phyloP scores from a whole-genome alignment of 495 filamentous ascomycete species.

The Aspergillus diversus region DNA sequence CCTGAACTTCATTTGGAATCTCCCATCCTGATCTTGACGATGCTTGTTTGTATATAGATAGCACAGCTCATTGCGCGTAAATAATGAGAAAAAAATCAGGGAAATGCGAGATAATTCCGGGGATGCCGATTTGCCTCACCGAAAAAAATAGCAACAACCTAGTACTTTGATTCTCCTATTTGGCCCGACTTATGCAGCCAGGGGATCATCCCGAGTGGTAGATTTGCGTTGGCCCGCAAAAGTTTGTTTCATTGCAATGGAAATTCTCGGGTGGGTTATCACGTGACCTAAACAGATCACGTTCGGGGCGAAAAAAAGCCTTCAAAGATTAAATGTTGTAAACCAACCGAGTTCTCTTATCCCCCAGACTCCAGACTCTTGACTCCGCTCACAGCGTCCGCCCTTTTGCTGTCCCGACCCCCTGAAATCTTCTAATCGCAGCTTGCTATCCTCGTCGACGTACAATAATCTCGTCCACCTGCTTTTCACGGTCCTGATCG shows the following conservation, averaged over 20 bases:
- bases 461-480: slow-evolving; percentile 3
- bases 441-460: background rate
- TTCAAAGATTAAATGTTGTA: slow-evolving; percentile 19
- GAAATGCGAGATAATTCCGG: background rate
- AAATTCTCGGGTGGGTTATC: slow-evolving; percentile 7
- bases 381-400: slow-evolving; percentile 7
- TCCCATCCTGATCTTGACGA: slow-evolving; percentile 37
- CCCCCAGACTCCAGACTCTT: slow-evolving; percentile 15
- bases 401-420: background rate
- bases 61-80: background rate
- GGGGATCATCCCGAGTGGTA: slow-evolving; percentile 8
- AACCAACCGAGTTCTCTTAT: slow-evolving; percentile 9
- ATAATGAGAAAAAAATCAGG: background rate
- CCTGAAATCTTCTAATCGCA: background rate
- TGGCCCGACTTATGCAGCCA: slow-evolving; percentile 2
- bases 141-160: background rate
- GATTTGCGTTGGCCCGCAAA: background rate
- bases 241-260: slow-evolving; percentile 15
- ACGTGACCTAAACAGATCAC: slow-evolving; percentile 11
- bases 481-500: background rate
- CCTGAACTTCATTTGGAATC: slow-evolving; percentile 56
- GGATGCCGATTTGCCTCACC: slow-evolving; percentile 8
- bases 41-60: slow-evolving; percentile 3
- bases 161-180: background rate
- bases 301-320: slow-evolving; percentile 21